These are phyloP conservation scores for Astrocystis sublimbata DNA, from an alignment of 495 filamentous ascomycete genomes.

Conservation along the genomic window DNA sequence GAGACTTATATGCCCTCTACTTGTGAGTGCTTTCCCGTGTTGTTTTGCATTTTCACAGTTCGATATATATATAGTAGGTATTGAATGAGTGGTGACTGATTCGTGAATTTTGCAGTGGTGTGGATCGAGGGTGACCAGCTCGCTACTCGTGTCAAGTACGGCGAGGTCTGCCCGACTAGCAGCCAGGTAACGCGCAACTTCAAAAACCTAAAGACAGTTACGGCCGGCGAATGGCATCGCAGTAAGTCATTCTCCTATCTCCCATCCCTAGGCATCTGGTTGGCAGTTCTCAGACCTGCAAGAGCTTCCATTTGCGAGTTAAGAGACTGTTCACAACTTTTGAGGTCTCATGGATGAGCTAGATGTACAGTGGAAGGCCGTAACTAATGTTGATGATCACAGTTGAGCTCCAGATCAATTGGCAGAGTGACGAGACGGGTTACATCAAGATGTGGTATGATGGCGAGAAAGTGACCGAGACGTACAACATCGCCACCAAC, in stretches of 20 bases:
- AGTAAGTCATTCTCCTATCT: no score
- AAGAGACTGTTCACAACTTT: no score
- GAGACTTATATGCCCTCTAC: slow-evolving; percentile 56
- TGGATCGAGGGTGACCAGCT: slow-evolving; percentile 52
- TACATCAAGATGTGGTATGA: slow-evolving; percentile 55
- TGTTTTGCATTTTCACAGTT: not conserved
- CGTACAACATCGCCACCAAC: slow-evolving; percentile 46
- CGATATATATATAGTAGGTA: no score
- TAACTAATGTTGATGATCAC: no score
- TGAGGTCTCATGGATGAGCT: no score
- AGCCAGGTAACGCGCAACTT: slow-evolving; percentile 36
- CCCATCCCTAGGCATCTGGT: no score
- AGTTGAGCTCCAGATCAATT: slow-evolving; percentile 52
- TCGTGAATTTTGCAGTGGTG: slow-evolving; percentile 33
- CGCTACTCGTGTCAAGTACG: slow-evolving; percentile 48
- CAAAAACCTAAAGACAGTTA: slow-evolving; percentile 41
- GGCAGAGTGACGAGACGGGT: slow-evolving; percentile 50
- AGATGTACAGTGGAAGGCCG: no score
- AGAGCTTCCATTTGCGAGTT: no score
- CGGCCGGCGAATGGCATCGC: slow-evolving; percentile 51
- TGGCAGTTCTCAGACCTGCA: no score
- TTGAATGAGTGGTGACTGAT: not conserved
- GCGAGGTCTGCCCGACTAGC: slow-evolving; percentile 38
- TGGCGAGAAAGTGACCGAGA: slow-evolving; percentile 49
- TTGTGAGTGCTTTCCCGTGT: not conserved